Evolutionary conservation across 2,329 filamentous ascomycete genomes (phyloP), one percentile per base, ranked within the genome.

Genomic region (Thermomyces lanuginosus): DNA sequence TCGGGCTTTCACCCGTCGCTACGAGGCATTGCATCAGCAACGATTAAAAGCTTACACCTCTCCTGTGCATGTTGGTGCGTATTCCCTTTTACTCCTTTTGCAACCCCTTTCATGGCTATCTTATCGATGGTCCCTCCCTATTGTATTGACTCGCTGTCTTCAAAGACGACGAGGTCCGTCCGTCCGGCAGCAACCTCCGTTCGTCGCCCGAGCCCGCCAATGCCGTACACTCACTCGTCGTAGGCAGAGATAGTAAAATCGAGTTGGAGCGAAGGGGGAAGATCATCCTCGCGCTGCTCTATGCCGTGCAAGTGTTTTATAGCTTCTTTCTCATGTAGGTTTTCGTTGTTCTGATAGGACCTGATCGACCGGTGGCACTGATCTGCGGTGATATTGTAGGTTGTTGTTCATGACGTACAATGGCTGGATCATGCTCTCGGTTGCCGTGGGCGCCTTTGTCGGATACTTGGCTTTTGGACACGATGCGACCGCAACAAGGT

Each of bases 381-480:
- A 19, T 26, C 7, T 14, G 24, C 18, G 16, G 10, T 10, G 8
- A 6, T 24, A 22, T 16, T n/a, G 9, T 17, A 95, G 86, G 89
- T 64, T 98, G 34, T 59, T 98, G 12, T 98, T 98, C 57, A 98
- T 98, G 89, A 98, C 89, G n/a, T 98, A 98, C 59, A 98, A 98
- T 45, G 89, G 89, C 30, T 92, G 80, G 75, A 74, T 98, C 40
- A 98, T 98, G 89, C 56, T 92, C 39, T 70, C 86, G 3, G 84
- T 95, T 9, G 78, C 78, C 1, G 60, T 91, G 6, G 89, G 89
- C 9, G 84, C 86, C 0, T 92, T 91, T 39, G 53, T 92, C 22
- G 89, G 89, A 22, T 93, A 92, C 48, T 49, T 92, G 33, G 43
- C 76, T 22, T 98, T 93, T 57, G 77, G 80, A 9, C 67, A 71